These are phyloP conservation scores for Termitomyces sp. DNA, from an alignment of 768 basidiomycete genomes.

Conservation along the genomic window DNA sequence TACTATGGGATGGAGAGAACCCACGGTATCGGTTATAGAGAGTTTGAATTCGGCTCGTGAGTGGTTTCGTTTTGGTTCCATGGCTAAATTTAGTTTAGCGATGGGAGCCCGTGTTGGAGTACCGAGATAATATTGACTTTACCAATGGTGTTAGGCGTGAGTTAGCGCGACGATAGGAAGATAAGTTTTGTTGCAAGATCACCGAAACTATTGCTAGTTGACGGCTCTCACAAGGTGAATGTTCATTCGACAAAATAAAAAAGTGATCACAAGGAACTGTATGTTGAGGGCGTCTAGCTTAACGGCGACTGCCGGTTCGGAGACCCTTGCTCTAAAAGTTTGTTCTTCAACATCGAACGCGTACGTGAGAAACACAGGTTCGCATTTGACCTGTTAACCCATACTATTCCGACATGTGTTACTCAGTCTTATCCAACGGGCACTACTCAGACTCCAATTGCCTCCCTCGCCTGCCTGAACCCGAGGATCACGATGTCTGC, in stretches of 20 bases:
- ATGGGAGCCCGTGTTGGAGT: not conserved
- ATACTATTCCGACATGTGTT: too few relatives aligned
- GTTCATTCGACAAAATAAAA: too few relatives aligned
- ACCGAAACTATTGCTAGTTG: not conserved
- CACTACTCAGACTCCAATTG: not conserved
- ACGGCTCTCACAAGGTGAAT: not conserved
- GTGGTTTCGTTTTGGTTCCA: too few relatives aligned
- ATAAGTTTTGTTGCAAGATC: not conserved
- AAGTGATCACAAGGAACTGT: too few relatives aligned
- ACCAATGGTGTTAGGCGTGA: not conserved
- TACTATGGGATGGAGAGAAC: not conserved
- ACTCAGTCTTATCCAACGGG: not conserved
- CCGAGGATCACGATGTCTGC: not conserved
- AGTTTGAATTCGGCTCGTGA: not conserved
- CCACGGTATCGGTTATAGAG: not conserved
- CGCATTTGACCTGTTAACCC: too few relatives aligned
- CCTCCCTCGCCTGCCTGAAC: not conserved
- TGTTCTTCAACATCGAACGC: not conserved
- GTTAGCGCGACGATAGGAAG: not conserved
- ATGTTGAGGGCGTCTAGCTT: not conserved
- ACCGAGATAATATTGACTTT: not conserved
- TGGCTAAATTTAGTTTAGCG: not conserved
- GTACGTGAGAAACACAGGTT: not conserved
- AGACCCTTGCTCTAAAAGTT: not conserved
- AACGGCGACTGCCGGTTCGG: not conserved